Evolutionary conservation across 768 basidiomycete genomes (phyloP), one percentile per base, ranked within the genome.

Genomic region (Pulveroboletus sp.): DNA sequence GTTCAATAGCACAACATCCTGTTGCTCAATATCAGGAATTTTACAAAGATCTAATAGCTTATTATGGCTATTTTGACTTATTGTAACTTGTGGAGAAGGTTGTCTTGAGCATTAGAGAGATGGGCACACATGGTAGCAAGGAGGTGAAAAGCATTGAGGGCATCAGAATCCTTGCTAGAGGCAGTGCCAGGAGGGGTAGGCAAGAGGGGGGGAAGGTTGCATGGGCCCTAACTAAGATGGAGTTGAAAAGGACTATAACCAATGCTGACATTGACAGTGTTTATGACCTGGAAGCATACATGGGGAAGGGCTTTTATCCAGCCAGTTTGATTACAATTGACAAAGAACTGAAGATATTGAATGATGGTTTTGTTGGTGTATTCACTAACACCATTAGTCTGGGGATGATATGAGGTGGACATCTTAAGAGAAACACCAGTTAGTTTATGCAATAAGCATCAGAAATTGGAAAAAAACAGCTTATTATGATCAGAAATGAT

Each of bases 271-370:
- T 49, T 49, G 13, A 32, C 18, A 0, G 41, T 30, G 48, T 49
- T 49, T 35, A 49, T 49, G 11, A 46, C 48, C 1, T 57, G 49
- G 46, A 72, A 74, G 1, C 68, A 45, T 0, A 73, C 49, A 0
- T 42, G 43, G 0, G 69, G 72, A 0, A 74, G 54, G 0, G 60
- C 57, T 0, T 30, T 14, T 0, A 61, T 54, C 73, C 71, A 76
- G 0, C 65, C 68, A 3, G 47, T 15, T 21, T 65, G 63, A 15
- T 59, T 48, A 0, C 33, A n/a, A 0, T 38, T 39, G 0, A 63
- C 40, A 7, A 38, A 42, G 17, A 24, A 51, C 0, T 37, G 42
- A 0, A 63, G 6, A 21, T 2, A 33, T 14, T 63, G 62, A 3
- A 11, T 50, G 6, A 63, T 44, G 0, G 57, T 59, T 3, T 54